Evolutionary conservation across 768 basidiomycete species (phyloP).

Genomic region (Grammothele lineata): DNA sequence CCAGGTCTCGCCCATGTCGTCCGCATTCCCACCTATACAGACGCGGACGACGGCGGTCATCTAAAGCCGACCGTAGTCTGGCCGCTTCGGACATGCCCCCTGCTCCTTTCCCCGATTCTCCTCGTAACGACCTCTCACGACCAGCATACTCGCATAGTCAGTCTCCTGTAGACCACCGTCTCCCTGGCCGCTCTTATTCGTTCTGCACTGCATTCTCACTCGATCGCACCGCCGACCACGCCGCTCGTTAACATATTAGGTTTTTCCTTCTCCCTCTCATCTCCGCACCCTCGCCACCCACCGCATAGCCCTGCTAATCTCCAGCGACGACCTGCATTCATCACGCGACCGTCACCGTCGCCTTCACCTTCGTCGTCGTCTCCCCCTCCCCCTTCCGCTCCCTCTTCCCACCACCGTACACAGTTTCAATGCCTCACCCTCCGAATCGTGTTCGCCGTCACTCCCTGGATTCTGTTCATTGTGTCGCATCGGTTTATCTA

Average conservation of each 20-base stretch:
- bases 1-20: slow-evolving; percentile 74
- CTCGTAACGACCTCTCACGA: slow-evolving; percentile 8
- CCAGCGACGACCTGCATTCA: not conserved
- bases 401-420: too few species aligned
- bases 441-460: not conserved
- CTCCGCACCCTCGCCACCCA: too few species aligned
- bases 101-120: not conserved
- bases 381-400: too few species aligned
- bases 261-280: not conserved
- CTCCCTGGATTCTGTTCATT: slow-evolving; percentile 7
- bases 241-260: slow-evolving; percentile 6
- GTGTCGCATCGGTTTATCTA: too few species aligned
- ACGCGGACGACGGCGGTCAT: slow-evolving; percentile 21
- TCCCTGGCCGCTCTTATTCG: not conserved
- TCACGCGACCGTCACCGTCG: not conserved
- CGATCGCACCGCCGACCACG: not conserved
- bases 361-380: not conserved
- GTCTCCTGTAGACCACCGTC: not conserved
- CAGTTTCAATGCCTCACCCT: too few species aligned
- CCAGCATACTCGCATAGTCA: slow-evolving; percentile 1
- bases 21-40: slow-evolving; percentile 60
- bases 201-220: not conserved
- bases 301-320: slow-evolving; percentile 3
- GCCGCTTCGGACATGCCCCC: not conserved
- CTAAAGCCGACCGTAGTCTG: slow-evolving; percentile 9